Conservation (phyloP, 2,329 filamentous ascomycete species). For the Coniella lustricola region DNA sequence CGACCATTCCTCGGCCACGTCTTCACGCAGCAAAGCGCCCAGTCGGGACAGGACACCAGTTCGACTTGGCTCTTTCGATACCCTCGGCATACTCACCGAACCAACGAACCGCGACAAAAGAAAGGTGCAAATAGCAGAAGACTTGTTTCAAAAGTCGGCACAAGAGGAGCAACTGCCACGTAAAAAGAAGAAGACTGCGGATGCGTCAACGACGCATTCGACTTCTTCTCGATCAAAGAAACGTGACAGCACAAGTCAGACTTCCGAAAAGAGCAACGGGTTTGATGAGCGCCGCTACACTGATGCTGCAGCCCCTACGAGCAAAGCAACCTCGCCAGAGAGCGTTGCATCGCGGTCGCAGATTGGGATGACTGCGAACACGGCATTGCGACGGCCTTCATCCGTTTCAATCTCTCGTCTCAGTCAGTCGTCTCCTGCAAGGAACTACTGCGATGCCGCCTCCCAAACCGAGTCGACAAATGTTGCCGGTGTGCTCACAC, state of each 20-base stretch:
- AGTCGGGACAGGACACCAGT: slow-evolving; percentile 60
- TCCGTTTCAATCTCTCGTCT: slow-evolving; percentile 28
- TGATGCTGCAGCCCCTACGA: slow-evolving; percentile 46
- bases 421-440: slow-evolving; percentile 31
- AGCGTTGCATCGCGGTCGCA: slow-evolving; percentile 34
- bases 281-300: slow-evolving; percentile 38
- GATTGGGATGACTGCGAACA: slow-evolving; percentile 21
- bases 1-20: slow-evolving; percentile 40
- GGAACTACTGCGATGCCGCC: slow-evolving; percentile 42
- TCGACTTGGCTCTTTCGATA: slow-evolving; percentile 53
- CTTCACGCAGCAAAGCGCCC: slow-evolving; percentile 55
- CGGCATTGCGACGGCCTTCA: slow-evolving; percentile 25
- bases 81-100: slow-evolving; percentile 53
- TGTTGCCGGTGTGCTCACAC: slow-evolving; percentile 31
- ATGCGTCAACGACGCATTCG: slow-evolving; percentile 40
- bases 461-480: slow-evolving; percentile 50
- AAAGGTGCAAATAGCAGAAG: slow-evolving; percentile 59
- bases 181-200: slow-evolving; percentile 56
- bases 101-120: slow-evolving; percentile 61
- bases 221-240: slow-evolving; percentile 24
- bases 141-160: slow-evolving; percentile 56
- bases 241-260: slow-evolving; percentile 16
- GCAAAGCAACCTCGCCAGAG: slow-evolving; percentile 46
- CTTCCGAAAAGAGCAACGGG: slow-evolving; percentile 24
- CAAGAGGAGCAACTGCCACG: slow-evolving; percentile 42